These are phyloP conservation scores for Rasamsonia emersonii DNA, from an alignment of 2,329 filamentous ascomycete genomes.

Conservation along the genomic window DNA sequence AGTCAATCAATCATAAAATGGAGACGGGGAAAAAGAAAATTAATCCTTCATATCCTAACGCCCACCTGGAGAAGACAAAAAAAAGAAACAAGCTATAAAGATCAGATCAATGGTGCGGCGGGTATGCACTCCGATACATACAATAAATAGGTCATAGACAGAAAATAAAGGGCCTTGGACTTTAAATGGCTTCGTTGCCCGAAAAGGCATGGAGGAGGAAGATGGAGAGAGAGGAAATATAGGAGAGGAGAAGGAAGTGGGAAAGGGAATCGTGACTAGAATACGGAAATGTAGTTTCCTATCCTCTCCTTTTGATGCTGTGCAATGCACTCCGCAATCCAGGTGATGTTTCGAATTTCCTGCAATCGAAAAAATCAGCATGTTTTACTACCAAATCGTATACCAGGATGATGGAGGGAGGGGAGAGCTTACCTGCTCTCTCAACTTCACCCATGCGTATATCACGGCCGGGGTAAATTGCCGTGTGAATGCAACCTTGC, in stretches of 20 bases:
- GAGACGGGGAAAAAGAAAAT: no score
- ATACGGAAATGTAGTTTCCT: constrained; percentile 97
- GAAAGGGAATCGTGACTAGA: no score
- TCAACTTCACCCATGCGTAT: constrained; percentile 94
- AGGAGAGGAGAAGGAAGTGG: constrained; percentile 9
- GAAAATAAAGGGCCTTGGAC: no score
- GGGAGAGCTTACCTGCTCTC: constrained; percentile 70
- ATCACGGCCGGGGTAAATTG: constrained; percentile 94
- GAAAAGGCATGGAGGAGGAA: no score
- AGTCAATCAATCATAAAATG: no score
- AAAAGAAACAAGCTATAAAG: no score
- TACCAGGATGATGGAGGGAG: neutral
- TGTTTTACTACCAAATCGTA: neutral
- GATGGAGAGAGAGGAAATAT: constrained; percentile 7
- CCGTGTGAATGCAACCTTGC: constrained; percentile 86
- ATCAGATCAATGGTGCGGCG: no score
- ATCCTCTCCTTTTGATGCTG: constrained; percentile 99
- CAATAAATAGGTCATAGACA: no score
- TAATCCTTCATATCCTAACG: no score
- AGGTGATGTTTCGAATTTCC: constrained; percentile 99
- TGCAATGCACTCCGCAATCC: constrained; percentile 99
- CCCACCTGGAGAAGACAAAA: no score
- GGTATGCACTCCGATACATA: no score
- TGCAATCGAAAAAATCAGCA: constrained; percentile 33
- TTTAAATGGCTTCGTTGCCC: no score